A percentile compares a stretch with the other conserved stretches of the same genome.
Evolutionary conservation across 2,329 filamentous ascomycete genomes (phyloP).

Genomic region (Fusarium musae): DNA sequence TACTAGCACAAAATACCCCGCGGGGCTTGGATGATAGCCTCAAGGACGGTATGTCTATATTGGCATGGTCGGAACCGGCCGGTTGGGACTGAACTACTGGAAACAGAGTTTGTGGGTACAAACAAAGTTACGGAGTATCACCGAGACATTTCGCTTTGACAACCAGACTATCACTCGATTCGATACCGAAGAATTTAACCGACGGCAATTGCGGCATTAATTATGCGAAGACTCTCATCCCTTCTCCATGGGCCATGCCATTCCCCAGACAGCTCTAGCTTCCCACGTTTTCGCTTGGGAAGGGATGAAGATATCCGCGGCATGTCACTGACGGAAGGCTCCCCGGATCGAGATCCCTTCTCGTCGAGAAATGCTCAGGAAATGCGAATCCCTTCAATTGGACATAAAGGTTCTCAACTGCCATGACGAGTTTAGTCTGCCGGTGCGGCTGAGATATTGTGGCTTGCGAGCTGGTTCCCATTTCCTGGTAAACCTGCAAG

Average conservation of each 20-base stretch:
- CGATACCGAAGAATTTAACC: neutral
- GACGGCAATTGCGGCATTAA: neutral
- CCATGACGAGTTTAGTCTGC: neutral
- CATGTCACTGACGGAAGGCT: neutral
- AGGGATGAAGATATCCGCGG: neutral
- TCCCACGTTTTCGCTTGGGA: neutral
- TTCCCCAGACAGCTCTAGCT: neutral
- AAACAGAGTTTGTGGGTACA: neutral
- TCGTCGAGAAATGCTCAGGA: neutral
- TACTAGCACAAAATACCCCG: neutral
- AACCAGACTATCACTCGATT: neutral
- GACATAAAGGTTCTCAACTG: neutral
- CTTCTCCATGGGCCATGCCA: neutral
- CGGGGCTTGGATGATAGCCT: neutral
- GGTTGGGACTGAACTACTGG: neutral
- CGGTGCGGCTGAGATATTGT: neutral
- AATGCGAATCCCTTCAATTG: neutral
- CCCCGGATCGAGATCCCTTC: neutral
- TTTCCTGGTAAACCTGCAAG: neutral
- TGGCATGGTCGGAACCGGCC: neutral
- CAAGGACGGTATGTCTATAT: neutral
- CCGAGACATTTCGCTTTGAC: neutral
- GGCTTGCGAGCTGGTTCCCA: neutral
- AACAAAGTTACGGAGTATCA: too few species aligned
- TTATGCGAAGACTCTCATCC: neutral